These are phyloP conservation scores for Rosellinia necatrix DNA, from an alignment of 2,329 filamentous ascomycete species.

Conservation along the genomic window DNA sequence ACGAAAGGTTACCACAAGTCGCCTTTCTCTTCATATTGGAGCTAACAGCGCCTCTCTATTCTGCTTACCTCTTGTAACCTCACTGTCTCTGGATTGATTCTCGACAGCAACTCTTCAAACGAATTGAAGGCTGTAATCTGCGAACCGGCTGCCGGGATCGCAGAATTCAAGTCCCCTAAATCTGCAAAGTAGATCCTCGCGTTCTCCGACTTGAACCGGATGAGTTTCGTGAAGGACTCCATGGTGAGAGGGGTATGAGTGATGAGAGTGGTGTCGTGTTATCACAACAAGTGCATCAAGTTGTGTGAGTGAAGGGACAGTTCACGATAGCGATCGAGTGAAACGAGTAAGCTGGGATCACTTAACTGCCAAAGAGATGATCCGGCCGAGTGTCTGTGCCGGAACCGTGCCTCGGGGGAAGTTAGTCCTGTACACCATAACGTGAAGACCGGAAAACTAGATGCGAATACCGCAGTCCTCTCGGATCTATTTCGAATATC, in stretches of 20 bases:
- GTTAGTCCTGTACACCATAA: background rate
- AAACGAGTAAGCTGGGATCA: background rate
- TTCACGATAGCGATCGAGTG: background rate
- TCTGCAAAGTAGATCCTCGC: slow-evolving; percentile 27
- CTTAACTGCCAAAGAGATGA: background rate
- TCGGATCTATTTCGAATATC: background rate
- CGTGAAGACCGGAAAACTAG: too few relatives aligned
- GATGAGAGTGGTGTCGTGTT: too few relatives aligned
- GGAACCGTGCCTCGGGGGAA: background rate
- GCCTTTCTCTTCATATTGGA: background rate
- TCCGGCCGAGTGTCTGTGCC: background rate
- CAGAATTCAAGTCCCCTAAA: slow-evolving; percentile 20
- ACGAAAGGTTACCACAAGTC: background rate
- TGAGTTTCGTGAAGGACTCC: slow-evolving; percentile 24
- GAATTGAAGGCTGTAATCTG: slow-evolving; percentile 20
- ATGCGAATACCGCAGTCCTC: too few relatives aligned
- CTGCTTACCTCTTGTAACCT: slow-evolving; percentile 21
- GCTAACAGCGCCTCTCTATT: background rate
- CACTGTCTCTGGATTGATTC: background rate
- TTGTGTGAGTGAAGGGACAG: too few relatives aligned
- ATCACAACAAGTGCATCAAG: background rate
- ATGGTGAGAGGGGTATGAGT: slow-evolving; percentile 4
- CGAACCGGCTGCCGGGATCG: slow-evolving; percentile 10
- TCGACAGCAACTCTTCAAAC: slow-evolving; percentile 17
- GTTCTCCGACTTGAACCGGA: slow-evolving; percentile 29